phyloP scores from a whole-genome alignment of 495 filamentous ascomycete genomes.

The Haplographium delicatum region DNA sequence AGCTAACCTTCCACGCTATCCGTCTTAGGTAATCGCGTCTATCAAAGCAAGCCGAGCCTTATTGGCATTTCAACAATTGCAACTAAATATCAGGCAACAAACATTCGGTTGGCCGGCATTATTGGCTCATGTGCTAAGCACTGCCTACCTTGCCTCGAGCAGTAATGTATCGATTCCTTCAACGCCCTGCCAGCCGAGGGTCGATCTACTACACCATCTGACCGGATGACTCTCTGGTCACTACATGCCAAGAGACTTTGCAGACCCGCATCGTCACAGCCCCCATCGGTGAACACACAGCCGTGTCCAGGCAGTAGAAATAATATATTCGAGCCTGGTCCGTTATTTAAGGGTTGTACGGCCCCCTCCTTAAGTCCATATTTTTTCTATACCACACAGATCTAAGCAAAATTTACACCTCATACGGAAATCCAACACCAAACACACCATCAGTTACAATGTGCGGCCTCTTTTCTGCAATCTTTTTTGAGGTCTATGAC shows the following conservation, averaged over 20 bases:
- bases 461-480: constrained; percentile 19
- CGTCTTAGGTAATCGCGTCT: not conserved
- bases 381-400: not conserved
- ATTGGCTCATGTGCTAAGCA: constrained; percentile 2
- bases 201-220: not conserved
- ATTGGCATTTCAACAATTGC: not conserved
- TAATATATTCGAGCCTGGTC: not conserved
- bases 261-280: not conserved
- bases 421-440: not conserved
- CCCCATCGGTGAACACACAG: not conserved
- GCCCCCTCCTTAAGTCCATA: not conserved
- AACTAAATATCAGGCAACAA: not conserved
- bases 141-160: too few relatives aligned
- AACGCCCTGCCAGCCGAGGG: not conserved
- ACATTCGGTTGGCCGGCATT: not conserved
- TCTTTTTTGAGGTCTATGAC: constrained; percentile 21
- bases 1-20: not conserved
- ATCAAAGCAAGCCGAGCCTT: not conserved
- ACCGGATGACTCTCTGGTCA: constrained; percentile 3
- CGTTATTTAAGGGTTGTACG: not conserved
- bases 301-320: not conserved
- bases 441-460: not conserved
- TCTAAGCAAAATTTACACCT: not conserved
- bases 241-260: not conserved
- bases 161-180: too few relatives aligned